Evolutionary conservation across 768 basidiomycete species (phyloP), one percentile per base, ranked within the genome.

Genomic region (Leccinum broughii): DNA sequence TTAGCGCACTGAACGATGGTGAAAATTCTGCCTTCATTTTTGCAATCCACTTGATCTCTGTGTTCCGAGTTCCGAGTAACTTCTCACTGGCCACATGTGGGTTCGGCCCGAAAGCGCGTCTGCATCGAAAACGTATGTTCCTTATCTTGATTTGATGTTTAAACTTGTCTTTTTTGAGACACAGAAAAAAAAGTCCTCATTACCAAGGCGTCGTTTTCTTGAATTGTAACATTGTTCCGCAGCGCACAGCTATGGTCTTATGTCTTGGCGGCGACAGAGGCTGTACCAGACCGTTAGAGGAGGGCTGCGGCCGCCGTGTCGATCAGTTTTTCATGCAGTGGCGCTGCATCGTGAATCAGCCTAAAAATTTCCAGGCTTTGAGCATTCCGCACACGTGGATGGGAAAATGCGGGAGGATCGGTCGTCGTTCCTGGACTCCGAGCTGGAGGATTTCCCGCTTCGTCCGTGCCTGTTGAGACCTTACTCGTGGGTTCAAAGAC

Each of bases 1-100:
- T 10, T 70, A 62, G 58, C 26, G 44, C 20, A 51, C 7, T 44
- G 15, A 28, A 54, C 49, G 39, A 46, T 35, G 15, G 26, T 48
- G 7, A 55, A 35, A 15, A 26, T 15, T 34, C 22, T 55, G 51
- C 17, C 28, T 30, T 48, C 34, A 17, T 11, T 53, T 15, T 54
- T 49, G 46, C 44, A 41, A 35, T 59, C 8, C 37, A 26, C 54
- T 28, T 44, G 48, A 48, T 24, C 30, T 34, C 44, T 46, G 44
- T 13, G 44, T 13, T 46, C 44, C 22, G 44, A 13, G 37, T 14
- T 37, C 44, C 22, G 9, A 22, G 10, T 20, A 11, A 13, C 41
- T 20, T 13, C 20, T 20, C 15, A 41, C 14, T n/a, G 17, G 39
- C 17, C 20, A 20, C 44, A 46, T 20, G n/a, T 44, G 55, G 55